Percentiles rank a stretch among this genome's conserved stretches.
These are phyloP conservation scores for Penicillium sp. DNA, from an alignment of 2,329 filamentous ascomycete species.

Conservation along the genomic window DNA sequence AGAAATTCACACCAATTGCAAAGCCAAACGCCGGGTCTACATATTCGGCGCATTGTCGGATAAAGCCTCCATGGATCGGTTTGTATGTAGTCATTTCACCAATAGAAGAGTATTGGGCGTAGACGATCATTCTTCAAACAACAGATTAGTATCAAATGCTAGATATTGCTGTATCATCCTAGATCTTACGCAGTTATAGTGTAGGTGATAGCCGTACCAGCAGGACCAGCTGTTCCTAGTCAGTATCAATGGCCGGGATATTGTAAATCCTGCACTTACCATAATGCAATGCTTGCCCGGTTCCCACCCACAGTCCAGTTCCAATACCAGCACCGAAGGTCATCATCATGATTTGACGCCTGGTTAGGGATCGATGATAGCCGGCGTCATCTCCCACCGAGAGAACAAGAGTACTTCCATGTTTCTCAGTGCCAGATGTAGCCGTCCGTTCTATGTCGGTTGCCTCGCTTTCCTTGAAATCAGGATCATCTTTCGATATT, in stretches of 20 bases:
- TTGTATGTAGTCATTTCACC: conserved; percentile 37
- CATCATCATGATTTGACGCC: conserved; percentile 43
- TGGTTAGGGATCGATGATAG: conserved; percentile 33
- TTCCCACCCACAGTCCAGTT: conserved; percentile 40
- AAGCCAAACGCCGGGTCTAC: conserved; percentile 38
- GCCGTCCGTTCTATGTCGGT: conserved; percentile 16
- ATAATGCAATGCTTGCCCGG: conserved; percentile 36
- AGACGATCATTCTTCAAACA: conserved; percentile 32
- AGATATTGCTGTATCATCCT: not conserved
- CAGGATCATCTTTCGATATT: not conserved
- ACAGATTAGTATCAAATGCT: not conserved
- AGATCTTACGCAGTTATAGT: conserved; percentile 29
- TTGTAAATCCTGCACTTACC: conserved; percentile 15
- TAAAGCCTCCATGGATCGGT: conserved; percentile 37
- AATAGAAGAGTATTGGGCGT: conserved; percentile 35
- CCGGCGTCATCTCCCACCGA: conserved; percentile 24
- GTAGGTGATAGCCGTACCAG: conserved; percentile 36
- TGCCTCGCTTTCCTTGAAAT: conserved; percentile 3
- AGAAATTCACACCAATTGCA: conserved; percentile 38
- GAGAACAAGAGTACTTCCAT: conserved; percentile 13
- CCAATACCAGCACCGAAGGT: conserved; percentile 41
- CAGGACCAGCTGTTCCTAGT: conserved; percentile 30
- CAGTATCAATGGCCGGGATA: not conserved
- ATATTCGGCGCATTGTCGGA: conserved; percentile 35
- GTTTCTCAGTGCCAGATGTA: conserved; percentile 10